A percentile compares a stretch with the other conserved stretches of the same genome.
phyloP scores from a whole-genome alignment of 2,329 filamentous ascomycete species.

The Coleophoma cylindrospora region DNA sequence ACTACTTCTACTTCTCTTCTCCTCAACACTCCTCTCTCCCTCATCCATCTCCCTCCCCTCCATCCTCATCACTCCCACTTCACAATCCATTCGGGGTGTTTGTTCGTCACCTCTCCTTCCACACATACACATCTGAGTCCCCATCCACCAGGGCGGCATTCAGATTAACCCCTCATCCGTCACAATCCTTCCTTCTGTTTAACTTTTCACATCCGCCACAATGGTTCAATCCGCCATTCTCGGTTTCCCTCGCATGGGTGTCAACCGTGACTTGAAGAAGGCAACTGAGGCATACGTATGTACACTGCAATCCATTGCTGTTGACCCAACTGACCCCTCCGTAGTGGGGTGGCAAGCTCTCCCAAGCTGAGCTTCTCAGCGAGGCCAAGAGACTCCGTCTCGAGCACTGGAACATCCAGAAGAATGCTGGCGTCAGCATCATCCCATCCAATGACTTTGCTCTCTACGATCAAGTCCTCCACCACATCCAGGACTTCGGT shows the following conservation, averaged over 20 bases:
- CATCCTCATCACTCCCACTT: constrained; percentile 9
- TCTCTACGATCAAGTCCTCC: constrained; percentile 95
- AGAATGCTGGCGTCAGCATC: constrained; percentile 93
- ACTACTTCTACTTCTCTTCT: not conserved
- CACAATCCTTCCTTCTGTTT: not conserved
- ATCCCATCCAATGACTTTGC: constrained; percentile 99
- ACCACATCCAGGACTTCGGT: constrained; percentile 97
- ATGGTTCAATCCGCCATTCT: constrained; percentile 72
- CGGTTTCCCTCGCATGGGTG: constrained; percentile 98
- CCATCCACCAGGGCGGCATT: not conserved
- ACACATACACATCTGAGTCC: not conserved
- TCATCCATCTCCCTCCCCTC: constrained; percentile 9
- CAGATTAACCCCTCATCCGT: not conserved
- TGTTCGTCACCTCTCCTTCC: not conserved
- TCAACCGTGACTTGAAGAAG: constrained; percentile 99
- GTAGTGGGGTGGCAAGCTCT: constrained; percentile 86
- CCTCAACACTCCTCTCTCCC: not conserved
- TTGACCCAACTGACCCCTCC: constrained; percentile 28
- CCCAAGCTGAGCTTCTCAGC: constrained; percentile 80
- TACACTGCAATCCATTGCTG: constrained; percentile 9
- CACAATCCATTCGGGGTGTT: constrained; percentile 2
- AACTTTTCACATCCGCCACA: constrained; percentile 26
- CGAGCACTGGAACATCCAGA: constrained; percentile 99
- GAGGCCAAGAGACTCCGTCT: constrained; percentile 97
- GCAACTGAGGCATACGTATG: constrained; percentile 84